Evolutionary conservation across 305 asterid species (phyloP).

Genomic region (Solanum hybrid): DNA sequence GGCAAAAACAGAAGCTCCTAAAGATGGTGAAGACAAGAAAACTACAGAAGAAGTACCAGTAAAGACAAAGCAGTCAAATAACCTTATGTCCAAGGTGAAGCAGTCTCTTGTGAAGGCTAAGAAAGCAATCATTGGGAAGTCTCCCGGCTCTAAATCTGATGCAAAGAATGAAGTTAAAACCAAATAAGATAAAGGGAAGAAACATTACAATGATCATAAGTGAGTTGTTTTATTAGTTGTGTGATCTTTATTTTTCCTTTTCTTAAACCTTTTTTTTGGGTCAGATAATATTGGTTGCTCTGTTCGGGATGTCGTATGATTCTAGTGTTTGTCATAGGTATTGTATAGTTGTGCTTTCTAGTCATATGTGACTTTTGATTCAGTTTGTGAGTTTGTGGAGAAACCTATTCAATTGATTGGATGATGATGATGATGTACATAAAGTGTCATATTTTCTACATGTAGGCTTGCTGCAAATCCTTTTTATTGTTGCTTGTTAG

Average conservation of each 20-base stretch:
- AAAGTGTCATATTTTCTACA: conserved; percentile 12
- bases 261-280: neutral
- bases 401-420: conserved; percentile 35
- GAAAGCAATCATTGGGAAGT: conserved; percentile 79
- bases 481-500: neutral
- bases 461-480: neutral
- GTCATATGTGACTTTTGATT: conserved; percentile 19
- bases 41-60: conserved; percentile 44
- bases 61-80: conserved; percentile 57
- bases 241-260: conserved; percentile 24
- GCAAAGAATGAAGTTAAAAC: conserved; percentile 31
- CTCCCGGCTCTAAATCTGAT: conserved; percentile 45
- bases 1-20: conserved; percentile 24
- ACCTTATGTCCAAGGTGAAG: conserved; percentile 65
- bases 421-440: conserved; percentile 25
- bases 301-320: conserved; percentile 30
- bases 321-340: conserved; percentile 8
- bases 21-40: conserved; percentile 24
- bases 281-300: neutral
- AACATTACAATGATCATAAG: conserved; percentile 5
- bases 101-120: conserved; percentile 83
- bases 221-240: conserved; percentile 23
- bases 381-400: conserved; percentile 39
- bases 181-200: conserved; percentile 17
- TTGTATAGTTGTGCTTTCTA: conserved; percentile 14